Evolutionary conservation across 1,139 yeast genomes (phyloP).

Genomic region (Lodderomyces margitis): DNA sequence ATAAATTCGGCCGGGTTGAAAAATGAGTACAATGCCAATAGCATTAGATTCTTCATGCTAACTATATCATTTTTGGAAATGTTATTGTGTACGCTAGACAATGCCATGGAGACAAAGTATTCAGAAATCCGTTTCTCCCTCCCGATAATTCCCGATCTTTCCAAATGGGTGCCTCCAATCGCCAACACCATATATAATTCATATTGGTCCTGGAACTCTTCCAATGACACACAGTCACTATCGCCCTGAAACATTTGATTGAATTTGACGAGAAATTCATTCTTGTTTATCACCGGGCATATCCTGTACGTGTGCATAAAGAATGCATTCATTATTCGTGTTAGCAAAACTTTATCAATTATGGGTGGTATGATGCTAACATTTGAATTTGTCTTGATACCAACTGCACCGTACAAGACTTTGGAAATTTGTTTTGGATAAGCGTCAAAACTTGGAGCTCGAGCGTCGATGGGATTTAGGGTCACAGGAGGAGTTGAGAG

Average conservation of each 20-base stretch:
- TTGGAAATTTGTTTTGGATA: conserved; percentile 17
- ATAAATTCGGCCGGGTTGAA: conserved; percentile 43
- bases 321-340: conserved; percentile 28
- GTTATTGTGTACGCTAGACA: conserved; percentile 26
- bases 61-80: conserved; percentile 32
- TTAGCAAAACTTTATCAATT: conserved; percentile 14
- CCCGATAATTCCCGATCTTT: conserved; percentile 29
- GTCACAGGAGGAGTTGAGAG: background rate
- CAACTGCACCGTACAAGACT: conserved; percentile 17
- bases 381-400: conserved; percentile 18
- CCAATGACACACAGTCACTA: conserved; percentile 10
- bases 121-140: conserved; percentile 26
- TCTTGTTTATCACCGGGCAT: conserved; percentile 41
- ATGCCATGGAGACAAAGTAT: conserved; percentile 19
- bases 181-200: conserved; percentile 50
- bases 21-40: conserved; percentile 45
- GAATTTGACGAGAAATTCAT: conserved; percentile 31
- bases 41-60: conserved; percentile 35
- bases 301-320: conserved; percentile 43
- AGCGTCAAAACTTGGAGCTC: conserved; percentile 17
- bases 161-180: conserved; percentile 47
- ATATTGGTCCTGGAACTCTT: conserved; percentile 25
- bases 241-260: conserved; percentile 11
- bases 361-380: conserved; percentile 18
- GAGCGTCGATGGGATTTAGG: conserved; percentile 15